Percentiles rank a stretch among this genome's conserved stretches.
These are phyloP conservation scores for Podila minutissima DNA, from an alignment of 192 early-diverging fungal species.

Conservation along the genomic window DNA sequence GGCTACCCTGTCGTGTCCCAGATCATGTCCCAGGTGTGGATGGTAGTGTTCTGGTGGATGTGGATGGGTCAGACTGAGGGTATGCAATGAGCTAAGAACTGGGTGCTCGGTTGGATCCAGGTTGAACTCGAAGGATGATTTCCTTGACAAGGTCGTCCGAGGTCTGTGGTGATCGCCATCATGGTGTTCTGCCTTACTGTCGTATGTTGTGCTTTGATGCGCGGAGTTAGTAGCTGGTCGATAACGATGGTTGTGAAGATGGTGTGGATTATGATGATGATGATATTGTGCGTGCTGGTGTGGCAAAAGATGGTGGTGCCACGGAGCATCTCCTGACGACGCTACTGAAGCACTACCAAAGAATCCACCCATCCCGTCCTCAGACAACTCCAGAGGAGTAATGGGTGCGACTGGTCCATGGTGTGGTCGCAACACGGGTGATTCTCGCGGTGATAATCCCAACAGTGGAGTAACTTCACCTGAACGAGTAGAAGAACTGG, in stretches of 20 bases:
- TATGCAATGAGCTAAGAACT: constrained; percentile 28
- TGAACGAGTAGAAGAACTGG: background rate
- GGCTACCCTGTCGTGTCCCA: constrained; percentile 34
- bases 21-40: constrained; percentile 41
- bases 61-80: constrained; percentile 31
- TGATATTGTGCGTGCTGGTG: constrained; percentile 19
- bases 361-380: constrained; percentile 10
- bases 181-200: background rate
- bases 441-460: constrained; percentile 21
- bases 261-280: constrained; percentile 8
- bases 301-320: background rate
- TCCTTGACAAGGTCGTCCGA: background rate
- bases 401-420: constrained; percentile 29
- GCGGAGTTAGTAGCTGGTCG: background rate
- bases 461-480: constrained; percentile 21
- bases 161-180: background rate
- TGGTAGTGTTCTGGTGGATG: constrained; percentile 36
- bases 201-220: background rate
- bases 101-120: constrained; percentile 37
- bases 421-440: constrained; percentile 41
- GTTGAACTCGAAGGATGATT: constrained; percentile 10
- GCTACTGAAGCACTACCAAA: constrained; percentile 4
- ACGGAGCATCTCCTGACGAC: background rate
- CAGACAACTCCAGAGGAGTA: constrained; percentile 36
- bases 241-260: background rate